A percentile compares a stretch with the other conserved stretches of the same genome.
These are phyloP conservation scores for Pseudotulostoma volvatum DNA, from an alignment of 495 filamentous ascomycete genomes.

Conservation along the genomic window DNA sequence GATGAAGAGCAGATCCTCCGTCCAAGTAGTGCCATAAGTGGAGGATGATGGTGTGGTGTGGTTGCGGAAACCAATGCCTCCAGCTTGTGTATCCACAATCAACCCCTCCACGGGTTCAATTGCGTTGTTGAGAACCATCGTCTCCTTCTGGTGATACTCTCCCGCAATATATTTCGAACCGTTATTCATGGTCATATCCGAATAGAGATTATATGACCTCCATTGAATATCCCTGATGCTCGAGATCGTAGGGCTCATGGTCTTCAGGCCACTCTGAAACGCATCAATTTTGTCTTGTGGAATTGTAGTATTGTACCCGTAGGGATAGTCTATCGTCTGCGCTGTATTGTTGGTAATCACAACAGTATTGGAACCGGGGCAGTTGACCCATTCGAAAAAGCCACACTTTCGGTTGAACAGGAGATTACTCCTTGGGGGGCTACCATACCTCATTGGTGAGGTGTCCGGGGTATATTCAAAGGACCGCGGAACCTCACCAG, in stretches of 20 bases:
- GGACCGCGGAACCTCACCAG: not conserved
- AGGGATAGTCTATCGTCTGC: not conserved
- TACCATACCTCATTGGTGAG: constrained; percentile 8
- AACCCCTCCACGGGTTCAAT: constrained; percentile 24
- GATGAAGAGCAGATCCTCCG: constrained; percentile 30
- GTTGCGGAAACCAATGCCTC: constrained; percentile 30
- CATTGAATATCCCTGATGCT: constrained; percentile 28
- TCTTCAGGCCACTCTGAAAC: constrained; percentile 15
- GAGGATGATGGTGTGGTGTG: constrained; percentile 20
- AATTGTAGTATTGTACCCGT: constrained; percentile 6
- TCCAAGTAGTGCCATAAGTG: constrained; percentile 18
- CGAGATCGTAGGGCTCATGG: constrained; percentile 14
- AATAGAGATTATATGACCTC: constrained; percentile 11
- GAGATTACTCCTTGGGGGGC: constrained; percentile 3
- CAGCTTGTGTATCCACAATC: constrained; percentile 22
- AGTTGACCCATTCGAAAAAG: not conserved
- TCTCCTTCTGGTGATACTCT: constrained; percentile 11
- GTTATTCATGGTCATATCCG: not conserved
- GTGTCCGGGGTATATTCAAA: constrained; percentile 14
- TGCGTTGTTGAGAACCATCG: constrained; percentile 15
- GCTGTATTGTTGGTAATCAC: not conserved
- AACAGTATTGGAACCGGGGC: not conserved
- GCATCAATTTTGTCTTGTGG: constrained; percentile 14
- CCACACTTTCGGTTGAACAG: constrained; percentile 6
- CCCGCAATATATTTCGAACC: constrained; percentile 3